A percentile compares a stretch with the other conserved stretches of the same genome.
Evolutionary conservation across 495 filamentous ascomycete species (phyloP).

Genomic region (Cercophora samala): DNA sequence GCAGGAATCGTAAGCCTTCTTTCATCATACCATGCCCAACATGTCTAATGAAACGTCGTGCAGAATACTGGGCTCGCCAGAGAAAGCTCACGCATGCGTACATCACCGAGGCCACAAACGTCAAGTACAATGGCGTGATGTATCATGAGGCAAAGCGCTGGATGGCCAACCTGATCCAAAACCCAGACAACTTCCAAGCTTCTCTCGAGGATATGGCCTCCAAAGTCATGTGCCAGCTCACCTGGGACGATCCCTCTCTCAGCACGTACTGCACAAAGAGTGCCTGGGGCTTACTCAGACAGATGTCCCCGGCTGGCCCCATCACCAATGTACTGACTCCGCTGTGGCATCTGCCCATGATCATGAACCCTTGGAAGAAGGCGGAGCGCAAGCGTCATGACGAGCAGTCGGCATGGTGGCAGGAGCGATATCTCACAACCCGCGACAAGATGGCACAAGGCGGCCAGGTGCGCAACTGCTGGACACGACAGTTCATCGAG

Average conservation of each 20-base stretch:
- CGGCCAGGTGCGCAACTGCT: conserved; percentile 35
- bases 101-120: conserved; percentile 39
- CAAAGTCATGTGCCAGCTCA: conserved; percentile 42
- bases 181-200: conserved; percentile 39
- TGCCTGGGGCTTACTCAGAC: conserved; percentile 40
- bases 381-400: conserved; percentile 42
- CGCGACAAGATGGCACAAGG: conserved; percentile 22
- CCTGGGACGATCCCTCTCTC: conserved; percentile 38
- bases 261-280: conserved; percentile 37
- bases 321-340: conserved; percentile 44
- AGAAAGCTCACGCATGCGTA: conserved; percentile 38
- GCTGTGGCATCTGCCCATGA: conserved; percentile 38
- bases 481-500: conserved; percentile 38
- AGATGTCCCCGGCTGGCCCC: conserved; percentile 46
- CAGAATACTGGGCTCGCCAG: conserved; percentile 40
- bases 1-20: conserved; percentile 28
- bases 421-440: conserved; percentile 28
- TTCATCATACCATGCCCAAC: neutral
- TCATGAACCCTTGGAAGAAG: conserved; percentile 42
- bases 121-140: conserved; percentile 39
- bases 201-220: conserved; percentile 43
- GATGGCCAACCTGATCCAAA: conserved; percentile 35
- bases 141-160: conserved; percentile 43
- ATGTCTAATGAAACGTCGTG: neutral
- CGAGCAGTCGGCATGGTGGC: conserved; percentile 42